Evolutionary conservation across 1,284 basidiomycete species (phyloP), one percentile per base, ranked within the genome.

Genomic region (Trametes hirsuta): DNA sequence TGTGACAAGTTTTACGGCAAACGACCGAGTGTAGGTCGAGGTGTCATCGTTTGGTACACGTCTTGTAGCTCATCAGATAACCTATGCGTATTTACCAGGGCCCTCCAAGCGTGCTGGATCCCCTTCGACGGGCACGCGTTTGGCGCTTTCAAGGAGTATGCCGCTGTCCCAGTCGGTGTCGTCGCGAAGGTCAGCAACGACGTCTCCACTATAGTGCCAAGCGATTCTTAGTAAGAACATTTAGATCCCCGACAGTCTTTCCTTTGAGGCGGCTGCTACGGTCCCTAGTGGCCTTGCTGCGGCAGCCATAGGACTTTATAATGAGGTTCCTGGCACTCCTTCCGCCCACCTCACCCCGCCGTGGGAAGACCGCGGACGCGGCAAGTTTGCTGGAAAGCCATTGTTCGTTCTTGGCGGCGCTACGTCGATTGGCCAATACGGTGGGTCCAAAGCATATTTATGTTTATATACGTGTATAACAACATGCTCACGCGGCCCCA

Each of bases 21-120:
- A 87, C 2, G 85, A 90, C 68, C 76, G 79, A 68, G 82, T 89
- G 84, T 84, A 71, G 66, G 79, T 54, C n/a, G 10, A 39, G 10
- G 5, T n/a, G 10, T 30, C 3, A 2, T 18, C 15, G 22, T 45
- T 30, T 12, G 25, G 4, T 9, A 30, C 25, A 14, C 15, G 9
- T n/a, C 12, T n/a, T 34, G 12, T 44, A 21, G 15, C 6, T 18
- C 42, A 22, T 10, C 4, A 4, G n/a, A 2, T 18, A 21, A n/a
- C 42, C 10, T 18, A n/a, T 22, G 15, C 42, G 5, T 5, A 9
- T 14, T 35, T 3, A 4, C 15, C 46, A 54, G 53, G 9, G 22
- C 41, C 45, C 24, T 47, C 8, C 56, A 58, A 30, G 45, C 35
- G 1, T 50, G n/a, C 10, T 18, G 22, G 6, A 36, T 47, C n/a